Base-by-base conservation (phyloP, 1,284 basidiomycete genomes). In the Cutaneotrichosporon arboriforme region DNA sequence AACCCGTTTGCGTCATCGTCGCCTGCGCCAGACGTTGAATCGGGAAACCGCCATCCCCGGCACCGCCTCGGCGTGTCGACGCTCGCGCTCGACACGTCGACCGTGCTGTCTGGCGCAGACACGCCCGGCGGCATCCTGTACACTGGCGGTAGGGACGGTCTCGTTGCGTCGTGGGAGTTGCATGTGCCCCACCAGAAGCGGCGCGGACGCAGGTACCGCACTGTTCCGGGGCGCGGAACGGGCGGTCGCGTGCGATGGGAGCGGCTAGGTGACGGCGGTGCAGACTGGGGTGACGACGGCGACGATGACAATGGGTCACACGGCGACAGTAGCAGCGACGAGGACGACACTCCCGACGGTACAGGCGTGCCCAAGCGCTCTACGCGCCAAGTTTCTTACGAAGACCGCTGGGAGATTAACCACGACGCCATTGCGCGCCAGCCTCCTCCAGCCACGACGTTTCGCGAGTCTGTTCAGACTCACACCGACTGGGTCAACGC, bases 401-500 rank as follows among this genome's bases (percentile, higher is more conserved):
- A 91, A 68, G 79, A 82, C 36, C 78, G 82, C 56, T 94, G 89
- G 90, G 85, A 90, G 74, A 80, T 84, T 15, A 87, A 91, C 53
- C 47, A 55, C n/a, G 67, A 70, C 7, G 59, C 53, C 4, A 40
- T 70, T 10, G 54, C 51, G 10, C 53, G 54, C 23, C 26, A 63
- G 43, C 37, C 63, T 41, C 69, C 68, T 2, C 60, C 63, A 12
- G 54, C 69, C 15, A 76, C 74, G 10, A 67, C 60, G 2, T 93
- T 92, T 68, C 81, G 91, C 43, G 89, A 93, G 72, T 85, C 83
- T 54, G 83, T 85, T 4, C 90, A 94, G 70, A 82, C 83, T 10
- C 90, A 94, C 68, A 84, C 86, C 0, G 92, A 97, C 75, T 98
- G 94, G 96, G 84, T 97, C 43, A 97, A 97, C 73, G 94, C 97